These are phyloP conservation scores for Calendula officinalis DNA, from an alignment of 129 eudicot genomes.

Conservation along the genomic window DNA sequence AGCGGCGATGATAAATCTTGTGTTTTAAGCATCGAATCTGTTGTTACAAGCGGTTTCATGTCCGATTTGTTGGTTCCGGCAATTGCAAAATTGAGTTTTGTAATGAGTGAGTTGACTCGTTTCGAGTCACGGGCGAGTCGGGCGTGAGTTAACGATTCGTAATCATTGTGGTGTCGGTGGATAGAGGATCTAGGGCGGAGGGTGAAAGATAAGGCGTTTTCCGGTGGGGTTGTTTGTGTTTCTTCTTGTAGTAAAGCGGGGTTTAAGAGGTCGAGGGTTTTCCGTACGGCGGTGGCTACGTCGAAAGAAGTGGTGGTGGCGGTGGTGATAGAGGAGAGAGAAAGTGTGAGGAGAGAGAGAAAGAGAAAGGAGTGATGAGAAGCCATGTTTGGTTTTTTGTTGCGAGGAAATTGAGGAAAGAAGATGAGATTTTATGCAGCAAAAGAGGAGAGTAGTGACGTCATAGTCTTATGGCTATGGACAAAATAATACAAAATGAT, in stretches of 20 bases:
- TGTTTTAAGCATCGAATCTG: constrained; percentile 5
- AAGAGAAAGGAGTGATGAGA: constrained; percentile 24
- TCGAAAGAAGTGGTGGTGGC: constrained; percentile 26
- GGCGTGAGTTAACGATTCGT: constrained; percentile 42
- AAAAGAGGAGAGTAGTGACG: constrained; percentile 12
- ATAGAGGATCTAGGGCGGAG: constrained; percentile 54
- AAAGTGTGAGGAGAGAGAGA: constrained; percentile 6
- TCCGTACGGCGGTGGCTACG: constrained; percentile 33
- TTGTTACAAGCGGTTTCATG: constrained; percentile 20
- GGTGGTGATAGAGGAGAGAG: constrained; percentile 3
- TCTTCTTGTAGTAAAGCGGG: constrained; percentile 14
- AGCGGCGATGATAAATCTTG: constrained; percentile 47
- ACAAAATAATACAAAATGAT: not conserved
- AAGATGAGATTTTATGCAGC: constrained; percentile 24
- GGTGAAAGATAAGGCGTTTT: constrained; percentile 23
- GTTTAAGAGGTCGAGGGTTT: constrained; percentile 29
- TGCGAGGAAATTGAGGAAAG: constrained; percentile 28
- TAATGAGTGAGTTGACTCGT: constrained; percentile 37
- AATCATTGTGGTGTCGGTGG: constrained; percentile 33
- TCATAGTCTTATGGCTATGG: constrained; percentile 11
- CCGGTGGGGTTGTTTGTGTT: not conserved
- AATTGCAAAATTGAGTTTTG: constrained; percentile 24
- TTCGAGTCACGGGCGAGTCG: constrained; percentile 58
- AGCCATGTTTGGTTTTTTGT: constrained; percentile 24
- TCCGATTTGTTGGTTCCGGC: constrained; percentile 20